These are phyloP conservation scores for Penicillium pancosmium DNA, from an alignment of 495 filamentous ascomycete genomes.

Conservation along the genomic window DNA sequence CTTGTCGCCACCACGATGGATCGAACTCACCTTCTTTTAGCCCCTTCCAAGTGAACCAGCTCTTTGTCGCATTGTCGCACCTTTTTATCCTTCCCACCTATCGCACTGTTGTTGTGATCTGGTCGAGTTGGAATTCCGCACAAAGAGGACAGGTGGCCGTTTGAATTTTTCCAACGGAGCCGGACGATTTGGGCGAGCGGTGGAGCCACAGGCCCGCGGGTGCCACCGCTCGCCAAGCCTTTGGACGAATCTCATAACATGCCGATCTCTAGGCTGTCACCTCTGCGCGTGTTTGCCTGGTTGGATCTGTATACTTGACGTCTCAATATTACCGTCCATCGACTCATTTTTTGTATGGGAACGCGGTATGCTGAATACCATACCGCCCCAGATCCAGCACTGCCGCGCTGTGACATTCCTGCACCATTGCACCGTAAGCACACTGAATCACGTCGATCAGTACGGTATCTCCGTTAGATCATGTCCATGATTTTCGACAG, in stretches of 20 bases:
- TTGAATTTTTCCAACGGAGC: constrained; percentile 24
- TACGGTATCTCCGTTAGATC: not conserved
- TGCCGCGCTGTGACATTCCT: constrained; percentile 14
- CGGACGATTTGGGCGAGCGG: constrained; percentile 16
- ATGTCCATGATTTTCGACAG: not conserved
- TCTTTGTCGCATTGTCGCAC: not conserved
- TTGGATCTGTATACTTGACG: not conserved
- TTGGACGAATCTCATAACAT: constrained; percentile 28
- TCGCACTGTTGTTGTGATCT: not conserved
- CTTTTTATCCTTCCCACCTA: not conserved
- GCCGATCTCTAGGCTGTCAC: constrained; percentile 11
- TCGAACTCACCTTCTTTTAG: too few species aligned
- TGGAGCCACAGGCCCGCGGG: constrained; percentile 6
- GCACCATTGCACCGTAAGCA: constrained; percentile 3
- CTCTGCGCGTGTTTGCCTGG: constrained; percentile 2
- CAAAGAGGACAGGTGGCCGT: constrained; percentile 30
- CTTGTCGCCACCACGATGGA: not conserved
- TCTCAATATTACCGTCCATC: constrained; percentile 17
- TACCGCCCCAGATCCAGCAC: constrained; percentile 2
- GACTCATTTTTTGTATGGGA: constrained; percentile 21
- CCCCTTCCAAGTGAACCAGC: not conserved
- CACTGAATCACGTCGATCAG: constrained; percentile 5
- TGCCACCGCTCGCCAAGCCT: constrained; percentile 28
- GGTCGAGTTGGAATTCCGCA: constrained; percentile 13
- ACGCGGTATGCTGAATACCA: constrained; percentile 35